Percentiles rank a stretch among this genome's conserved stretches.
Conservation (phyloP, 768 basidiomycete genomes). For the Pleurotus tuber-regium region DNA sequence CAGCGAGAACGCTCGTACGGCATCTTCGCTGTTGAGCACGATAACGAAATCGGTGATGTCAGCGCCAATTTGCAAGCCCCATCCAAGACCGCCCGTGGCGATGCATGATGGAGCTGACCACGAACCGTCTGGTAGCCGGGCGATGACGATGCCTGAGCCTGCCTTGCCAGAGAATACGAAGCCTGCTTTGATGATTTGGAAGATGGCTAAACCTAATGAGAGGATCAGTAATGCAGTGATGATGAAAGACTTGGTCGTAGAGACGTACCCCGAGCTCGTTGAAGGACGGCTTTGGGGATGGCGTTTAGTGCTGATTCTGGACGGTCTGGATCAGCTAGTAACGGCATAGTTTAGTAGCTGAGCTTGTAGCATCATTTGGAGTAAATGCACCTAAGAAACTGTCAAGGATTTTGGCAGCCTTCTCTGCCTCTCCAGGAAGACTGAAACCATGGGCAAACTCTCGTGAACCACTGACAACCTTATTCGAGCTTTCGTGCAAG, state of each 20-base stretch:
- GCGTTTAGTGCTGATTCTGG: constrained; percentile 92
- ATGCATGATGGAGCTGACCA: constrained; percentile 98
- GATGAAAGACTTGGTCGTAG: not conserved
- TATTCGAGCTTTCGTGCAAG: constrained; percentile 60
- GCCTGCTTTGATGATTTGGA: constrained; percentile 91
- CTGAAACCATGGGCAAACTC: constrained; percentile 84
- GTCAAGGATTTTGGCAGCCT: constrained; percentile 88
- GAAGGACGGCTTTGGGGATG: constrained; percentile 90
- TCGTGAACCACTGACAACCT: constrained; percentile 71
- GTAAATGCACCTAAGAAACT: constrained; percentile 74
- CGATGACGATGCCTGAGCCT: constrained; percentile 90
- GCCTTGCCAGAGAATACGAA: constrained; percentile 96
- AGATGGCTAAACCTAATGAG: constrained; percentile 80
- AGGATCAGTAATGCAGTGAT: constrained; percentile 1
- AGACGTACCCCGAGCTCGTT: constrained; percentile 75
- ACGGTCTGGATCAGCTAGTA: constrained; percentile 81
- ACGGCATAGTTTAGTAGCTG: no score
- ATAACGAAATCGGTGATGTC: constrained; percentile 96
- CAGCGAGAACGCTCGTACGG: constrained; percentile 90
- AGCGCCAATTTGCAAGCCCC: constrained; percentile 95
- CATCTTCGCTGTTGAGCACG: constrained; percentile 95
- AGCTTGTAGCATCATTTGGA: no score
- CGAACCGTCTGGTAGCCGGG: constrained; percentile 89
- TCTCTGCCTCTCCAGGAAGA: constrained; percentile 90
- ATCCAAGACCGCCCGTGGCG: constrained; percentile 91